phyloP scores from a whole-genome alignment of 768 basidiomycete genomes.

The Suillus sp. region DNA sequence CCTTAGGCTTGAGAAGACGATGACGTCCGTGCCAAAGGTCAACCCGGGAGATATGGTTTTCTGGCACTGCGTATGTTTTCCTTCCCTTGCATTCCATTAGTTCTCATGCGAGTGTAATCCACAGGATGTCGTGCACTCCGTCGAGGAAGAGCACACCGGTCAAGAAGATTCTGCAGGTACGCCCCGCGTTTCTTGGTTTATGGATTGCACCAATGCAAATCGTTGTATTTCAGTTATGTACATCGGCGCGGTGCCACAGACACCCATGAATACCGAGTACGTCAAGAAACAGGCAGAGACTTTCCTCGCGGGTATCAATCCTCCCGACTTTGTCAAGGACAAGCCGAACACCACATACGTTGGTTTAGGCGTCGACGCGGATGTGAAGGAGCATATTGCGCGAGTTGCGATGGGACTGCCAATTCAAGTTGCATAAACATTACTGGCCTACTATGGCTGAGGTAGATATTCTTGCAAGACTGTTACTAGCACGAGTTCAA shows the following conservation, averaged over 20 bases:
- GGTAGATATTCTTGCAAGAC: neutral
- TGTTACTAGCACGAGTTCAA: neutral
- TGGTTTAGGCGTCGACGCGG: conserved; percentile 41
- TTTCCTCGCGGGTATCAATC: conserved; percentile 63
- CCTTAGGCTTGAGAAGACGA: conserved; percentile 59
- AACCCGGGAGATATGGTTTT: conserved; percentile 78
- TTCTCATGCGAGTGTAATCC: conserved; percentile 11
- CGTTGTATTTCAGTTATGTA: conserved; percentile 60
- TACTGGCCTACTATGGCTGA: too few species aligned
- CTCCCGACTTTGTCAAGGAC: conserved; percentile 70
- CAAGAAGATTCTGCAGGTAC: conserved; percentile 57
- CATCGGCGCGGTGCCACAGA: conserved; percentile 72
- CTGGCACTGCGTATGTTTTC: conserved; percentile 61
- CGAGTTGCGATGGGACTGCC: conserved; percentile 49
- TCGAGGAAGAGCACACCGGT: conserved; percentile 56
- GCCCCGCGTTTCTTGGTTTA: conserved; percentile 1
- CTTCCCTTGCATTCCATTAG: neutral
- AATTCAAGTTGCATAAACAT: conserved; percentile 16
- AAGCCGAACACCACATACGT: conserved; percentile 41
- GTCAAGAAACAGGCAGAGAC: conserved; percentile 60
- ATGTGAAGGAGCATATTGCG: conserved; percentile 39
- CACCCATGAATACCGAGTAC: conserved; percentile 62
- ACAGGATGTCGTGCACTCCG: conserved; percentile 49
- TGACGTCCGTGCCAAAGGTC: conserved; percentile 73
- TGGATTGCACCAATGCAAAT: neutral